Evolutionary conservation across 192 early-diverging fungal genomes (phyloP), one percentile per base, ranked within the genome.

Genomic region (Coemansia sp.): DNA sequence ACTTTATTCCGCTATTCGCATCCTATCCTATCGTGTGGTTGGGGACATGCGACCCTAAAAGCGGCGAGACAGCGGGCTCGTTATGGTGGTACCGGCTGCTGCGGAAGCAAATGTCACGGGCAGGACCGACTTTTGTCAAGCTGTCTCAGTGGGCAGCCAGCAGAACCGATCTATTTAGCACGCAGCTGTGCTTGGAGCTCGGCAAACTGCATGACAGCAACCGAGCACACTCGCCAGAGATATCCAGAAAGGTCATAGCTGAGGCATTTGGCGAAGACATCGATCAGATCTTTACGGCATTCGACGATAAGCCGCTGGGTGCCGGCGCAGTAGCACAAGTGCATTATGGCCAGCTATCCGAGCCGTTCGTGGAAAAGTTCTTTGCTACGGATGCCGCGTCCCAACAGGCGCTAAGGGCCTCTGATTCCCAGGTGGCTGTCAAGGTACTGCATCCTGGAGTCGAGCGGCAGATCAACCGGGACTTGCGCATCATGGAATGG

Each of bases 261-360:
- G 50, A 60, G 5, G 85, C 84, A 5, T 58, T 94, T 53, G 83
- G 80, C 10, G 60, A 61, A n/a, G 65, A 58, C 15, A 59, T 96
- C 14, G 84, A 90, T 11, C 81, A 85, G 11, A 60, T 94, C 9
- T 96, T 98, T 81, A 83, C 85, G 28, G 66, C 75, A 28, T 90
- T 96, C 56, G 87, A 89, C 12, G 73, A 80, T 30, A 69, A 49
- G 0, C 92, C 94, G 0, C 79, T 96, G 21, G 96, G 96, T 0
- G 90, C 92, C 14, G 96, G 96, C 5, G 93, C 96, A 14, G 93
- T 98, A 60, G 93, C 94, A 0, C 96, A 98, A 76, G 94, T 94
- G 34, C 81, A 82, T 23, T 48, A 58, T 18, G 59, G 62, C 3
- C 39, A 49, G 12, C 46, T 76, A 11, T 17, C 47, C 0, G 45